These are phyloP conservation scores for Ampelomyces quisqualis DNA, from an alignment of 2,329 filamentous ascomycete genomes.

Conservation along the genomic window DNA sequence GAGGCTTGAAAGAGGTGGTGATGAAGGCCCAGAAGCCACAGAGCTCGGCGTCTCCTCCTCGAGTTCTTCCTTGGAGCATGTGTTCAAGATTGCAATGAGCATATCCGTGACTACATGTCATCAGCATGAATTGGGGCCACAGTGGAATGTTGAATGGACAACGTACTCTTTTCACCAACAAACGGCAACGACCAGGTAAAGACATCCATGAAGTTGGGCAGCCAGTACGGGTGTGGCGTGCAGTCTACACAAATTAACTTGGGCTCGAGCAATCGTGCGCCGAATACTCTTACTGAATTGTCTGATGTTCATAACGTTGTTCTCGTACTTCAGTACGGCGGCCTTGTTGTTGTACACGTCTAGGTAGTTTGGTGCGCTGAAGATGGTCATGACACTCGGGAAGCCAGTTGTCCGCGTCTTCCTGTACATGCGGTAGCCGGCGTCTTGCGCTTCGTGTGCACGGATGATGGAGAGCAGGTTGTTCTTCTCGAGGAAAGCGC, in stretches of 20 bases:
- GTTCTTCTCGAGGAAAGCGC: slow-evolving; percentile 98
- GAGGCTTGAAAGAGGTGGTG: slow-evolving; percentile 64
- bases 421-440: slow-evolving; percentile 97
- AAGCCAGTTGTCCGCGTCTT: slow-evolving; percentile 98
- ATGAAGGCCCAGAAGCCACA: slow-evolving; percentile 69
- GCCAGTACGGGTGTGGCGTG: slow-evolving; percentile 98
- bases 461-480: slow-evolving; percentile 96
- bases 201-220: slow-evolving; percentile 99
- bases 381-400: slow-evolving; percentile 99
- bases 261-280: not conserved
- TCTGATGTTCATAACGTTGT: slow-evolving; percentile 99
- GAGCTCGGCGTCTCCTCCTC: slow-evolving; percentile 81
- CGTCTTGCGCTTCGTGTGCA: slow-evolving; percentile 97
- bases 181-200: slow-evolving; percentile 99
- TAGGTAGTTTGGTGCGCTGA: slow-evolving; percentile 97
- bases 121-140: slow-evolving; percentile 18
- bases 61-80: slow-evolving; percentile 96
- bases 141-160: not conserved
- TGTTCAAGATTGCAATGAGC: slow-evolving; percentile 97
- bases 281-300: slow-evolving; percentile 68
- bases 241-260: slow-evolving; percentile 59
- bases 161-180: slow-evolving; percentile 81
- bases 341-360: slow-evolving; percentile 99
- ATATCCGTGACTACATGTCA: slow-evolving; percentile 74
- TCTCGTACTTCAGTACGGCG: slow-evolving; percentile 97